A percentile compares a stretch with the other conserved stretches of the same genome.
These are phyloP conservation scores for Tolypocladium album DNA, from an alignment of 2,329 filamentous ascomycete genomes.

Conservation along the genomic window DNA sequence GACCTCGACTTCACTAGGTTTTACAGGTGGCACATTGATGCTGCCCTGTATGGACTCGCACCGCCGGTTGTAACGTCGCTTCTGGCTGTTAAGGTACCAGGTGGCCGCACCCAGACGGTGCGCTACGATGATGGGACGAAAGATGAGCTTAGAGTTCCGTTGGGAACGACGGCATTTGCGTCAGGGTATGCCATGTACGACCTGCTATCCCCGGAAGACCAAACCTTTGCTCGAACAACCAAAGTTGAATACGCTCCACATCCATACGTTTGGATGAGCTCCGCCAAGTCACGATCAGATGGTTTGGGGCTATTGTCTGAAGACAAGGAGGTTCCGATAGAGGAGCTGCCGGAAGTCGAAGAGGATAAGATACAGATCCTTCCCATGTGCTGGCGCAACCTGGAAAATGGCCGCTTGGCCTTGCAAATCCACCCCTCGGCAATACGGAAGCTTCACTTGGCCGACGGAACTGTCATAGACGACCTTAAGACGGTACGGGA, in stretches of 20 bases:
- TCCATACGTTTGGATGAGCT: neutral
- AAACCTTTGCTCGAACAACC: neutral
- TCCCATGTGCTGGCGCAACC: neutral
- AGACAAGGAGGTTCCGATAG: neutral
- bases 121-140: neutral
- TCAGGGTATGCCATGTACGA: neutral
- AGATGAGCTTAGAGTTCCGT: neutral
- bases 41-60: neutral
- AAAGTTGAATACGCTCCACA: neutral
- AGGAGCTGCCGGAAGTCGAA: neutral
- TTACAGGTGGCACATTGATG: neutral
- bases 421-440: neutral
- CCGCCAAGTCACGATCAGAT: neutral
- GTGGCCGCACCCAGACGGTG: neutral
- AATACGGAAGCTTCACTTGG: neutral
- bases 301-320: neutral
- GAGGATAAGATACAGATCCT: neutral
- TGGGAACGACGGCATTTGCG: neutral
- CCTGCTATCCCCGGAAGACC: neutral
- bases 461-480: neutral
- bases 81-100: neutral
- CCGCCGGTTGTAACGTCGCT: neutral
- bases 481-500: neutral
- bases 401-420: neutral
- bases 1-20: neutral